A percentile compares a stretch with the other conserved stretches of the same genome.
phyloP scores from a whole-genome alignment of 129 eudicot species.

The Silybum marianum region DNA sequence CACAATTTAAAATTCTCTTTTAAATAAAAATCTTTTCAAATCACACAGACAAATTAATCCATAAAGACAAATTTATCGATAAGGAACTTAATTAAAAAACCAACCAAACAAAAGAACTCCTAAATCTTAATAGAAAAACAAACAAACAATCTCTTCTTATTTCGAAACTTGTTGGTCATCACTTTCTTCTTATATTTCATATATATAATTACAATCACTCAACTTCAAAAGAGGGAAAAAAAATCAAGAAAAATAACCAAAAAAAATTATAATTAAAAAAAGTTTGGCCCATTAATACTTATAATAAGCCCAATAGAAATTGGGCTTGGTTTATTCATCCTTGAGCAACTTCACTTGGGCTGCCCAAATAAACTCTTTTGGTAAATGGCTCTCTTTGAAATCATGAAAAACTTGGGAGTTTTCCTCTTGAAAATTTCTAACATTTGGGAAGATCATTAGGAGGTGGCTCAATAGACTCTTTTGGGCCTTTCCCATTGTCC shows the following conservation, averaged over 20 bases:
- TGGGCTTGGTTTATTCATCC: conserved; percentile 31
- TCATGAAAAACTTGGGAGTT: not conserved
- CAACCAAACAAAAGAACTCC: no score
- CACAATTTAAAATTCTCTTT: no score
- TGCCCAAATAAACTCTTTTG: conserved; percentile 37
- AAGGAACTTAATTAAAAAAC: no score
- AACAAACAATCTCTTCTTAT: not conserved
- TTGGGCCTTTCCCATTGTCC: conserved; percentile 82
- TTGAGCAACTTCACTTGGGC: conserved; percentile 30
- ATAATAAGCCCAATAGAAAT: conserved; percentile 18
- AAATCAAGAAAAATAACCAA: not conserved
- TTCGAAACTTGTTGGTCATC: not conserved
- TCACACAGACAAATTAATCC: no score
- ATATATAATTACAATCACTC: conserved; percentile 38
- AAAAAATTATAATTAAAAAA: not conserved
- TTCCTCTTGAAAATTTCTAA: conserved; percentile 13
- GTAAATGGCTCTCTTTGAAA: not conserved
- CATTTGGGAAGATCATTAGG: conserved; percentile 75
- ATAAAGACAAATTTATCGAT: no score
- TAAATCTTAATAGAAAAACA: no score
- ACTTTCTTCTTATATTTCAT: not conserved
- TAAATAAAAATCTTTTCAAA: no score
- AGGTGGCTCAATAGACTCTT: conserved; percentile 68
- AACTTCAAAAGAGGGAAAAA: conserved; percentile 16
- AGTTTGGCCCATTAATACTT: not conserved